These are phyloP conservation scores for Smittium culicis DNA, from an alignment of 371 early-diverging fungal genomes.

Conservation along the genomic window DNA sequence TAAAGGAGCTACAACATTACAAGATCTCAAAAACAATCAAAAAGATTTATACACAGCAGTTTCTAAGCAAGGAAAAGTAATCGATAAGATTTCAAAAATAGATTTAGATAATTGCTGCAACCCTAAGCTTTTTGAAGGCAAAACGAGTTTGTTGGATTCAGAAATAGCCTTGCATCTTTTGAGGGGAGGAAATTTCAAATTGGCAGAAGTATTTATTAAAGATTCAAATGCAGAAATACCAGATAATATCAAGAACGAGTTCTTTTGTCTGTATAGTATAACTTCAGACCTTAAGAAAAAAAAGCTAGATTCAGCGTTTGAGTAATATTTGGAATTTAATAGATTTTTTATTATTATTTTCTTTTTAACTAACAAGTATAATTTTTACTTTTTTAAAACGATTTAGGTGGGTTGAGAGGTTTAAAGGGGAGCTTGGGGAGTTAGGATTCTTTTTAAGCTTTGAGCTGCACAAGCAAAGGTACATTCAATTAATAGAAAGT, in stretches of 20 bases:
- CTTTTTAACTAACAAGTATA: slow-evolving; percentile 18
- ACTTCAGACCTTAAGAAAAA: slow-evolving; percentile 31
- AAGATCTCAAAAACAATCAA: slow-evolving; percentile 34
- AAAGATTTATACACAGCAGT: slow-evolving; percentile 50
- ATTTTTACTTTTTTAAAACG: slow-evolving; percentile 15
- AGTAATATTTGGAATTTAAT: slow-evolving; percentile 23
- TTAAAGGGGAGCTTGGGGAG: slow-evolving; percentile 41
- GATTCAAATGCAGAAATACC: slow-evolving; percentile 34
- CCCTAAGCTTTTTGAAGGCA: slow-evolving; percentile 52
- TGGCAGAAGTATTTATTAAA: slow-evolving; percentile 39
- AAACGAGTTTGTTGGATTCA: slow-evolving; percentile 39
- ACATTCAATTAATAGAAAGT: slow-evolving; percentile 47
- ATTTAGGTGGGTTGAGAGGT: slow-evolving; percentile 53
- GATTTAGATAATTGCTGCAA: slow-evolving; percentile 42
- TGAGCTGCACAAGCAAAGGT: slow-evolving; percentile 59
- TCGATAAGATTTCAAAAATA: slow-evolving; percentile 60
- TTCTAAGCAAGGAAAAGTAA: slow-evolving; percentile 53
- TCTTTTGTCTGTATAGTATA: slow-evolving; percentile 46
- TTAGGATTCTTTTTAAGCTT: slow-evolving; percentile 66
- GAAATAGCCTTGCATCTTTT: slow-evolving; percentile 65
- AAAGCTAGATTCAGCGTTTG: slow-evolving; percentile 42
- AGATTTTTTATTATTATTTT: slow-evolving; percentile 10
- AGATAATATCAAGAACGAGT: slow-evolving; percentile 33
- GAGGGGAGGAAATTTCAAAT: slow-evolving; percentile 70
- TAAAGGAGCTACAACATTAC: background rate